Base-by-base conservation (phyloP, 495 filamentous ascomycete genomes). In the Pseudoneurospora amorphoporcata region DNA sequence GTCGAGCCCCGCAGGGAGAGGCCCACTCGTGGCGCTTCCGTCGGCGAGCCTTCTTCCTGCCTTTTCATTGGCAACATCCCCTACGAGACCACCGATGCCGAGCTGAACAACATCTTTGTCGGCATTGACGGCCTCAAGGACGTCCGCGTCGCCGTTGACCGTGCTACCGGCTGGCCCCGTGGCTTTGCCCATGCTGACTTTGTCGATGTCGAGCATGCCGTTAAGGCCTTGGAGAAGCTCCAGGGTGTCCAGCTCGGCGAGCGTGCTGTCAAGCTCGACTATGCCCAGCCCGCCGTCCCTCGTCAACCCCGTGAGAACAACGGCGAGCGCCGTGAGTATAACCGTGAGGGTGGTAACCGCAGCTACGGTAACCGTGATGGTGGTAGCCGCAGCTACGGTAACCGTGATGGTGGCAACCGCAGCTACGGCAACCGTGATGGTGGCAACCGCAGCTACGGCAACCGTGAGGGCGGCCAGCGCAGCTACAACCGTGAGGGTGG, bases 101-200 rank as follows among this genome's bases (percentile, higher is more conserved):
- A 99, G 75, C 83, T 99, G 39, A 94, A 97, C 79, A 83, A 88
- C 37, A 81, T 98, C 38, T 96, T 99, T 85, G 80, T 85, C 53
- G 88, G 89, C 16, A 82, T 97, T 47, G 81, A 84, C 40, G 91
- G 92, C 78, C 86, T 95, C 32, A 81, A 87, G 71, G 94, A 98
- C 75, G 89, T 99, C 40, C 89, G 95, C 65, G 90, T 99, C 40
- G 92, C 95, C 43, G 92, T 98, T 74, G 95, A 99, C 81, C 88
- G 93, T 70, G 87, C 90, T 35, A 95, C 94, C 6, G 95, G 95
- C 16, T 90, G 92, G 80, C 92, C 92, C 19, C 88, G 92, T 75
- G 95, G 95, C 68, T 99, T 97, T 77, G 91, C 90, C 10, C 95
- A 98, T 79, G 92, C 90, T 29, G 95, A 98, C 76, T 99, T 99